A percentile compares a stretch with the other conserved stretches of the same genome.
Evolutionary conservation across 179 eudicot species (phyloP).

Genomic region (Vitellaria paradoxa): DNA sequence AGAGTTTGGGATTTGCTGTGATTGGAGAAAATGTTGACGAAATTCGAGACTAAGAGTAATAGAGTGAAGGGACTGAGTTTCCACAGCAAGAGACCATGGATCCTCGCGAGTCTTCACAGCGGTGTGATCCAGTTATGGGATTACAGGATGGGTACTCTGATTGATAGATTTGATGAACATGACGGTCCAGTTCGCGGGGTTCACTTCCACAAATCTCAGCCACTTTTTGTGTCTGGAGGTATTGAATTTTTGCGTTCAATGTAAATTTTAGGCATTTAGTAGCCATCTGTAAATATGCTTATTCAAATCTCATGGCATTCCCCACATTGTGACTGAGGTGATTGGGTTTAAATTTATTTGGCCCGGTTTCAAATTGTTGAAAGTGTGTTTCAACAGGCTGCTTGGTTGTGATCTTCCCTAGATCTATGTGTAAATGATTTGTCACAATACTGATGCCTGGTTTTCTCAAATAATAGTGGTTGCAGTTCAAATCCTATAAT

Average conservation of each 20-base stretch:
- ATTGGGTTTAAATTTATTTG: neutral
- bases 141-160: conserved; percentile 80
- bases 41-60: conserved; percentile 86
- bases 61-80: conserved; percentile 84
- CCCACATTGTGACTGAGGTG: neutral
- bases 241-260: neutral
- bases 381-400: neutral
- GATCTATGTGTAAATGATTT: neutral
- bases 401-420: neutral
- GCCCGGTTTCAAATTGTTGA: neutral
- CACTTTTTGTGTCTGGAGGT: conserved; percentile 73
- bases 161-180: conserved; percentile 77
- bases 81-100: conserved; percentile 80
- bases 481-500: neutral
- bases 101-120: conserved; percentile 79
- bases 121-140: conserved; percentile 89
- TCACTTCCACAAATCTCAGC: conserved; percentile 69
- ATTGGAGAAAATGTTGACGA: conserved; percentile 58
- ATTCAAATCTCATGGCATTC: neutral
- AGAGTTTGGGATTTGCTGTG: conserved; percentile 1
- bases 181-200: conserved; percentile 86
- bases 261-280: neutral
- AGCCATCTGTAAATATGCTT: neutral
- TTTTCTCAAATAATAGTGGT: neutral
- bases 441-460: neutral